Base-by-base conservation (phyloP, 139 green algal species). In the Micractinium conductrix region DNA sequence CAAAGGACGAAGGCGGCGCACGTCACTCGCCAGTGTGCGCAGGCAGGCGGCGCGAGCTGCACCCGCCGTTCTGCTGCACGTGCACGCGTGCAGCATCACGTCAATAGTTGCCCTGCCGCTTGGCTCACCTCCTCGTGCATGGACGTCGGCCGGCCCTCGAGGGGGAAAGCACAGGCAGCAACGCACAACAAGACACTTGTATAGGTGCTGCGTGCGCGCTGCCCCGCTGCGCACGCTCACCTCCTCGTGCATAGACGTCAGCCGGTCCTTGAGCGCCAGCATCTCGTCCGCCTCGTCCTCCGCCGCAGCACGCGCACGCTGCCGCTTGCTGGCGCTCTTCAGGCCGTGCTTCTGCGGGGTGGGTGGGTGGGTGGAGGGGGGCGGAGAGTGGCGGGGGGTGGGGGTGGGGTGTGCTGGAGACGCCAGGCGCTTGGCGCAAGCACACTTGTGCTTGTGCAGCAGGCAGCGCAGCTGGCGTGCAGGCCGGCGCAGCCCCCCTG, bases 261-360 rank as follows among this genome's bases (percentile, higher is more conserved):
- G 74, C 35, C 72, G 37, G 17, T 88, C 90, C 85, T 88, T 76
- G 67, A 93, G 81, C 35, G 88, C 88, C 60, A 95, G 37, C n/a
- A 87, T 68, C 80, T 95, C 92, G 21, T 96, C 92, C 62, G 94
- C 94, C 86, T 96, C 95, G 75, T 92, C 92, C 88, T 96, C 91
- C 6, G 94, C 94, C 35, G 91, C 86, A 78, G 90, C 87, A 30
- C 86, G 69, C 43, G 88, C 75, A 38, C 81, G 74, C 58, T 89
- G 88, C 14, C 84, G 73, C 83, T 94, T 93, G 68, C 58, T 88
- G 24, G 88, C 87, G 60, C 80, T 88, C 90, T 95, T 95, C n/a
- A 98, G 78, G 35, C 96, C 96, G 81, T 97, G 92, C 86, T 96
- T 96, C 60, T 87, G 65, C 71, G 53, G 48, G 24, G 35, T 4